Base-by-base conservation (phyloP, 805 yeast genomes). In the Naumovozyma castellii region DNA sequence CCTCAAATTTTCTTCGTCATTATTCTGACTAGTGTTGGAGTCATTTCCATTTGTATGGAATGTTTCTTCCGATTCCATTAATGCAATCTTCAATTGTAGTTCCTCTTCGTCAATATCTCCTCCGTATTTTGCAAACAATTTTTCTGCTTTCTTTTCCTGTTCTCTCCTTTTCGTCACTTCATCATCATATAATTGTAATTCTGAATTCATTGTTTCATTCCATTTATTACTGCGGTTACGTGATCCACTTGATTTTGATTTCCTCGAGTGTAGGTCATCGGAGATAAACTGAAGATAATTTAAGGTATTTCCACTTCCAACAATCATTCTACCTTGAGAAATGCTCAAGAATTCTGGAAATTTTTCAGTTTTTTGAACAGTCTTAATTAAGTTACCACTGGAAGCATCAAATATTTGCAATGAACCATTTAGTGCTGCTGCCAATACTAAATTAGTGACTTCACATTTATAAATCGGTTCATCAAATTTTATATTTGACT, bases 81-180 rank as follows among this genome's bases (percentile, higher is more conserved):
- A 35, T 2, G 66, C 66, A 35, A 61, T 60, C 37, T 50, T 44
- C 32, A 60, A 40, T 34, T 57, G 61, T 8, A 56, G 35, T 19
- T 60, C 59, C 16, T 61, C 64, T 20, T 57, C 61, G 29, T 59
- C 61, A 3, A 35, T 22, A 9, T 54, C 59, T 18, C 64, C 64
- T 38, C 60, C 57, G 38, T 55, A 57, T 20, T 45, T 40, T 32
- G 47, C 43, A 18, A 53, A 32, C 18, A 57, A 36, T 34, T 48
- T 45, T 22, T 47, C 45, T 41, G 46, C 38, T 46, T 50, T 36
- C 39, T 36, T 8, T 43, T 46, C 32, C 45, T 47, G 38, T 41
- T 42, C 40, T 22, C 37, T 41, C 8, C 44, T 38, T 14, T 41
- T 18, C 5, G 35, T 41, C 43, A 56, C 53, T 35, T 57, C 57